Conservation (phyloP, 2,329 filamentous ascomycete genomes). For the Xylariales sp. region DNA sequence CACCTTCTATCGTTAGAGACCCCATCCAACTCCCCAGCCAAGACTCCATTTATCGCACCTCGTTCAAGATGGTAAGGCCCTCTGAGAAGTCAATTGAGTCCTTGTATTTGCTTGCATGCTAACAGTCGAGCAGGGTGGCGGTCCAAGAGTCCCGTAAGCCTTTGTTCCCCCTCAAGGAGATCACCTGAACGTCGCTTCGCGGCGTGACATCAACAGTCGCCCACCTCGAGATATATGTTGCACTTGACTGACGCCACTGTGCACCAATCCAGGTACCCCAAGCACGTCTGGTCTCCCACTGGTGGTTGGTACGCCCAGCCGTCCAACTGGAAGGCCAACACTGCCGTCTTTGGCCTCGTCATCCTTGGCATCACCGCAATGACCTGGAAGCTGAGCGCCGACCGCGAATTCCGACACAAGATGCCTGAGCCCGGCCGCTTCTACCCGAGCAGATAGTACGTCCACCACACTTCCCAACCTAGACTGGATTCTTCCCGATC, state of each 20-base stretch:
- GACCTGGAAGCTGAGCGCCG: conserved; percentile 67
- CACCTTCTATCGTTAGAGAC: conserved; percentile 2
- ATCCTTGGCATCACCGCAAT: conserved; percentile 64
- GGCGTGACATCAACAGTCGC: conserved; percentile 14
- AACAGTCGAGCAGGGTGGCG: conserved; percentile 76
- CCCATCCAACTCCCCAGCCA: conserved; percentile 4
- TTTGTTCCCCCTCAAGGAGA: no score
- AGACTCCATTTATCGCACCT: conserved; percentile 18
- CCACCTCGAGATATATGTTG: conserved; percentile 8
- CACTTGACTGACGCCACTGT: conserved; percentile 11
- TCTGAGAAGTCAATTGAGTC: no score
- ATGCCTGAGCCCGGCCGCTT: conserved; percentile 78
- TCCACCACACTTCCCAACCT: conserved; percentile 15
- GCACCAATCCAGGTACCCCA: conserved; percentile 69
- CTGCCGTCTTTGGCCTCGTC: conserved; percentile 66
- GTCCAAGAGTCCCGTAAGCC: conserved; percentile 59
- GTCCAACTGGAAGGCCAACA: conserved; percentile 92
- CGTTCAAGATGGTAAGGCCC: conserved; percentile 57
- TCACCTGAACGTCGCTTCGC: conserved; percentile 1
- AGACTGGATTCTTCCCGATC: not conserved
- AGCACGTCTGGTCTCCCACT: conserved; percentile 98
- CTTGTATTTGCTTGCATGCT: no score
- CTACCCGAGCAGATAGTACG: conserved; percentile 83
- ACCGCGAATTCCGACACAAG: conserved; percentile 67
- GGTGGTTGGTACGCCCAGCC: conserved; percentile 98